A percentile compares a stretch with the other conserved stretches of the same genome.
These are phyloP conservation scores for Barbatosphaeria neglecta DNA, from an alignment of 495 filamentous ascomycete genomes.

Conservation along the genomic window DNA sequence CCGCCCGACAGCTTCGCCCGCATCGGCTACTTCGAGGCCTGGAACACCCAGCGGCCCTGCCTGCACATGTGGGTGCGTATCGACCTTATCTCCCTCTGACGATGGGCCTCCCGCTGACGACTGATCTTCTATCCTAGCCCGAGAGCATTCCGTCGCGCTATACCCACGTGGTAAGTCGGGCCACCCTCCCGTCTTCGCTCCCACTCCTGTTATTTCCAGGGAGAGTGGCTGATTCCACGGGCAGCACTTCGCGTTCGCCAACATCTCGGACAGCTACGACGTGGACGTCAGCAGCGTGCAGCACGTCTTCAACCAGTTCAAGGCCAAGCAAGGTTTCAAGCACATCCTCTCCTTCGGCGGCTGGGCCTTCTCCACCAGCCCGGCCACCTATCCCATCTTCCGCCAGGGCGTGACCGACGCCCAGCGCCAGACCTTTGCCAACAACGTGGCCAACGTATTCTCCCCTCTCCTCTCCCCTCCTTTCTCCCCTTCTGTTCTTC, in stretches of 20 bases:
- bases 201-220: too few relatives aligned
- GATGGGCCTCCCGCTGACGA: too few relatives aligned
- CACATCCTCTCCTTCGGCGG: conserved; percentile 17
- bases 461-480: too few relatives aligned
- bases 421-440: conserved; percentile 12
- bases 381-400: conserved; percentile 8
- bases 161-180: too few relatives aligned
- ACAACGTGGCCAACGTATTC: conserved; percentile 13
- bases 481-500: too few relatives aligned
- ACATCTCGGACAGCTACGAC: too few relatives aligned
- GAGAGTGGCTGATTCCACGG: too few relatives aligned
- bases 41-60: conserved; percentile 12
- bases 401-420: conserved; percentile 6
- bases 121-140: too few relatives aligned
- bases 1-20: conserved; percentile 4
- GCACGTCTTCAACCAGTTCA: conserved; percentile 2
- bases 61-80: conserved; percentile 5
- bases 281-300: background rate
- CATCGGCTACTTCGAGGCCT: conserved; percentile 23
- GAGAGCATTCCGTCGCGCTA: too few relatives aligned
- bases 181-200: too few relatives aligned
- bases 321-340: conserved; percentile 5
- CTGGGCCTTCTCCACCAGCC: conserved; percentile 10
- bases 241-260: too few relatives aligned
- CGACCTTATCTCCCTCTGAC: too few relatives aligned